A percentile compares a stretch with the other conserved stretches of the same genome.
These are phyloP conservation scores for Rasamsonia emersonii DNA, from an alignment of 2,329 filamentous ascomycete species.

Conservation along the genomic window DNA sequence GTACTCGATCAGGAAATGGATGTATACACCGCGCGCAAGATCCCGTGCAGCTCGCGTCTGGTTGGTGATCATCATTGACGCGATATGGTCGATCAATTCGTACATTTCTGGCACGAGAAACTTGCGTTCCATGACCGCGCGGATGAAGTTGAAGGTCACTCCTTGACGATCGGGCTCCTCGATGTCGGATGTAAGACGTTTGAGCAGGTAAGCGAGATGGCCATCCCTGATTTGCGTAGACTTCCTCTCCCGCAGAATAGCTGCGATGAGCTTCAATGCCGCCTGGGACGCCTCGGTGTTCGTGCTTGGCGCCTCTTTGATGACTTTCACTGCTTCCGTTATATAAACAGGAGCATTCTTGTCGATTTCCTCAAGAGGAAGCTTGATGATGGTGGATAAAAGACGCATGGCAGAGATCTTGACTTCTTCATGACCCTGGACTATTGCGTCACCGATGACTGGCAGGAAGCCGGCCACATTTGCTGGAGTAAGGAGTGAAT, in stretches of 20 bases:
- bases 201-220: constrained; percentile 72
- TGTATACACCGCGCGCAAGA: constrained; percentile 77
- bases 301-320: constrained; percentile 68
- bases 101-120: constrained; percentile 83
- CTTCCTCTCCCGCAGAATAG: constrained; percentile 72
- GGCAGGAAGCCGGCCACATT: constrained; percentile 83
- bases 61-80: constrained; percentile 91
- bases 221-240: constrained; percentile 69
- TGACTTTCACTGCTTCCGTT: constrained; percentile 72
- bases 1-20: constrained; percentile 91
- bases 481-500: constrained; percentile 64
- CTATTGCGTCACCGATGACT: constrained; percentile 76
- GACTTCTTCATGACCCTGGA: constrained; percentile 83
- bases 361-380: constrained; percentile 64
- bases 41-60: constrained; percentile 83
- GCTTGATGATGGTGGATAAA: constrained; percentile 75
- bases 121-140: constrained; percentile 75
- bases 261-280: constrained; percentile 77
- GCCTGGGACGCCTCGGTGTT: constrained; percentile 79
- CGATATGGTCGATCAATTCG: constrained; percentile 81
- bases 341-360: constrained; percentile 68
- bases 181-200: constrained; percentile 75
- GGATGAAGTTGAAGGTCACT: constrained; percentile 88
- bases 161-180: constrained; percentile 89
- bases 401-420: constrained; percentile 80